phyloP scores from a whole-genome alignment of 2,329 filamentous ascomycete species.

The Sporothrix pallida region DNA sequence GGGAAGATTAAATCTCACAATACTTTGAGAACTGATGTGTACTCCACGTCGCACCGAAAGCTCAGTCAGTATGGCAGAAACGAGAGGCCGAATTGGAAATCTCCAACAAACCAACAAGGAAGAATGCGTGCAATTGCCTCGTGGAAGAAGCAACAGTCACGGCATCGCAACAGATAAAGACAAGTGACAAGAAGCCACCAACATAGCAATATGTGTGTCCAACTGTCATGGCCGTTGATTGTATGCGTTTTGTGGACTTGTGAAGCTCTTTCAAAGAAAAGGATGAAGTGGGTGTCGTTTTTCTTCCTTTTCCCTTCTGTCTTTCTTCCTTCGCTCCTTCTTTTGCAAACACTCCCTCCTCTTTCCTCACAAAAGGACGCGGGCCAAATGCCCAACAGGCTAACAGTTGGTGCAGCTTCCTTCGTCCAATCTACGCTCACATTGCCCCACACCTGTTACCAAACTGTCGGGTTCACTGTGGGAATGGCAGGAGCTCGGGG shows the following conservation, averaged over 20 bases:
- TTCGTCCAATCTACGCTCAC: slow-evolving; percentile 20
- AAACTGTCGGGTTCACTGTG: slow-evolving; percentile 17
- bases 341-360: neutral
- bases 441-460: slow-evolving; percentile 23
- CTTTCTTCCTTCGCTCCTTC: neutral
- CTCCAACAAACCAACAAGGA: neutral
- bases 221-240: neutral
- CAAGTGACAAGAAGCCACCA: slow-evolving; percentile 8
- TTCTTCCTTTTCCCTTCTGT: neutral
- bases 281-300: neutral
- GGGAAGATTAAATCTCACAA: no score
- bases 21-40: no score
- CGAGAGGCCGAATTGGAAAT: neutral
- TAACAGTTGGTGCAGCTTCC: neutral
- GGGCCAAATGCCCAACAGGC: neutral
- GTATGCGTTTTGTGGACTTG: neutral
- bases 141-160: neutral
- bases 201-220: neutral
- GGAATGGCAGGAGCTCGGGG: neutral
- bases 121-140: neutral
- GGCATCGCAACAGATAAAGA: neutral
- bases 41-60: no score
- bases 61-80: neutral
- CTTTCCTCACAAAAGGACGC: neutral
- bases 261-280: no score